Evolutionary conservation across 2,329 filamentous ascomycete genomes (phyloP).

Genomic region (Apiospora koreana): DNA sequence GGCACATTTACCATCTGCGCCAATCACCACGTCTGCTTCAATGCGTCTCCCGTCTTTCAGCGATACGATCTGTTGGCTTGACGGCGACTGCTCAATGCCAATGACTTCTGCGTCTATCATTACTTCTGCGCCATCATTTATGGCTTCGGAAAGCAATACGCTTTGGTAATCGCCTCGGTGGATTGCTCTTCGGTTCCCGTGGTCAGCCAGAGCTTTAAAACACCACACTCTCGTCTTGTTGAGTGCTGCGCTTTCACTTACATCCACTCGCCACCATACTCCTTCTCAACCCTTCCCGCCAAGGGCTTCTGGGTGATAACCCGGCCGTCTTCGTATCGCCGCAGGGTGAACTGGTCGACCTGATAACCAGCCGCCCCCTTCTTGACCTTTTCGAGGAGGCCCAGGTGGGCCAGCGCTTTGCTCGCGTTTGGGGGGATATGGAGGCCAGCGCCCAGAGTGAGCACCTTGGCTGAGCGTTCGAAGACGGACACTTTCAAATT

Average conservation of each 20-base stretch:
- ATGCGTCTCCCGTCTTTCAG: not conserved
- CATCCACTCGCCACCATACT: conserved; percentile 1
- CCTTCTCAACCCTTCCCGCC: not conserved
- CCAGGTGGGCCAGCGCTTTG: not conserved
- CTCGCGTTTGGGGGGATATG: not conserved
- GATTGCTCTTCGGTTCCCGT: not conserved
- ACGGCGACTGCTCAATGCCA: not conserved
- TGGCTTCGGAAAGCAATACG: not conserved
- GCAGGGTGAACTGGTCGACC: not conserved
- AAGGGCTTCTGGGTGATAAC: not conserved
- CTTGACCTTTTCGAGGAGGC: not conserved
- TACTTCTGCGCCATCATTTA: not conserved
- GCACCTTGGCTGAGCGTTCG: not conserved
- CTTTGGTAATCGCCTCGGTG: not conserved
- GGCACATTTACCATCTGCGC: not conserved
- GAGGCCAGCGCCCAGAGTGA: not conserved
- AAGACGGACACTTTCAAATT: not conserved
- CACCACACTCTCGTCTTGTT: not conserved
- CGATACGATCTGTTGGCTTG: not conserved
- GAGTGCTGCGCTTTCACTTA: not conserved
- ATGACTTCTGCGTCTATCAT: not conserved
- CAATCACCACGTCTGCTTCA: not conserved
- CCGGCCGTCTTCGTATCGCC: not conserved
- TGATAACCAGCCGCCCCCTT: not conserved
- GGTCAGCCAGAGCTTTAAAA: not conserved